Conservation (phyloP, 495 filamentous ascomycete species). For the Xylaria longipes region DNA sequence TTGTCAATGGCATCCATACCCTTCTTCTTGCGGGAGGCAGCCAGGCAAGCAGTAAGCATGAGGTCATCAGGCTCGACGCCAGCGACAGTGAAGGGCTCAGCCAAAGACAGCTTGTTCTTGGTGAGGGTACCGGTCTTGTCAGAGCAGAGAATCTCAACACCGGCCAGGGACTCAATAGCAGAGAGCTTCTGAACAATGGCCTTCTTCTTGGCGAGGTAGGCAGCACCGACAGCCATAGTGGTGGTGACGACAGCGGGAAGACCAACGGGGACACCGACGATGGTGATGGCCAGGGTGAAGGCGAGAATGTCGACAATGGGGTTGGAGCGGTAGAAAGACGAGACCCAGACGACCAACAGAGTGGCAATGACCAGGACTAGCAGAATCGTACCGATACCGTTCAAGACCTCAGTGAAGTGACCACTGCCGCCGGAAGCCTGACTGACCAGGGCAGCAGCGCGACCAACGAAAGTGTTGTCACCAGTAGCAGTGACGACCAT, state of each 20-base stretch:
- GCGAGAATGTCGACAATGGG: conserved; percentile 75
- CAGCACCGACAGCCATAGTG: conserved; percentile 95
- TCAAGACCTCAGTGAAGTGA: conserved; percentile 89
- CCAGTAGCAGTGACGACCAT: conserved; percentile 82
- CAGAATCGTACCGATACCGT: conserved; percentile 83
- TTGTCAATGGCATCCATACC: conserved; percentile 95
- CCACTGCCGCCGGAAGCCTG: conserved; percentile 72
- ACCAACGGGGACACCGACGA: conserved; percentile 95
- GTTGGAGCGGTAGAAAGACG: conserved; percentile 86
- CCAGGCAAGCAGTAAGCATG: conserved; percentile 89
- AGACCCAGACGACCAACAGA: conserved; percentile 82
- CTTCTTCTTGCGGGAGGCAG: conserved; percentile 91
- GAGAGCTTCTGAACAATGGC: conserved; percentile 96
- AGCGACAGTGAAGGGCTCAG: conserved; percentile 80
- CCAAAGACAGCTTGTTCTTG: conserved; percentile 88
- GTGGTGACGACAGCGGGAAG: conserved; percentile 95
- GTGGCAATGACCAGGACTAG: conserved; percentile 81
- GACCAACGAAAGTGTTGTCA: conserved; percentile 88
- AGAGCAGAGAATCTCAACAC: conserved; percentile 95
- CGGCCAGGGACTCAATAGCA: conserved; percentile 92
- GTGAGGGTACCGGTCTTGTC: conserved; percentile 96
- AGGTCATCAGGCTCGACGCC: conserved; percentile 83
- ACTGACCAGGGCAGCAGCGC: conserved; percentile 83
- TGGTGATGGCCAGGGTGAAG: conserved; percentile 85
- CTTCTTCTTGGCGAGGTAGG: conserved; percentile 92